Base-by-base conservation (phyloP, 768 basidiomycete species). In the Macrolepiota dolichaula region DNA sequence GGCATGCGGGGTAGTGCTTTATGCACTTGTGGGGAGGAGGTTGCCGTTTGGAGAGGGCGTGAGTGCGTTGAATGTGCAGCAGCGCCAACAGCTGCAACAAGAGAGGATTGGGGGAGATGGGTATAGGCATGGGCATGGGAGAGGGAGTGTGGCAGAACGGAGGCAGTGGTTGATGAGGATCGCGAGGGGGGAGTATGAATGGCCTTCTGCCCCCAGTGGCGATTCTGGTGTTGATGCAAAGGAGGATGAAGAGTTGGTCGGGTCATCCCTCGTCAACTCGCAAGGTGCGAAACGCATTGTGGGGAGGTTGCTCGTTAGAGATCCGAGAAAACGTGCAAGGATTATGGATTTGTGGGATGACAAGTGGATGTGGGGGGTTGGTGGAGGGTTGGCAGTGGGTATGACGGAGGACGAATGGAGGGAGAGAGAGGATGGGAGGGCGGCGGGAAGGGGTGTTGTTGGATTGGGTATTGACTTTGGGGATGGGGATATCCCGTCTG, bases 1-100 rank as follows among this genome's bases (percentile, higher is more conserved):
- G 94, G 92, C 92, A 10, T 86, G 88, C 66, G 93, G 93, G 1
- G 88, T 94, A n/a, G 91, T 94, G 52, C 73, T 95, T 12, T 96
- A 85, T 71, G 91, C 89, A 37, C 77, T 95, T 53, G 81, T 87
- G 7, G 86, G 81, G 40, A 79, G 92, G 40, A 73, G 79, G 37
- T 71, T 95, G 56, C 94, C 92, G 3, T 96, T 96, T 74, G 92
- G 80, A 2, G 81, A 83, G 63, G 80, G 77, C 22, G 75, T 72
- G 13, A 69, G 67, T 55, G 70, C 65, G 2, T 32, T 32, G 29
- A 32, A 32, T 32, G 66, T 53, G n/a, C 68, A 62, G 24, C 70
- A 59, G 15, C 63, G 57, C 76, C 27, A 51, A 6, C 17, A 25
- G 52, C 78, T 3, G 29, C 32, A 65, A 63, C 36, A 68, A 63